Percentiles rank a stretch among this genome's conserved stretches.
phyloP scores from a whole-genome alignment of 176 grass and related monocot species.

The Puccinellia tenuiflora region DNA sequence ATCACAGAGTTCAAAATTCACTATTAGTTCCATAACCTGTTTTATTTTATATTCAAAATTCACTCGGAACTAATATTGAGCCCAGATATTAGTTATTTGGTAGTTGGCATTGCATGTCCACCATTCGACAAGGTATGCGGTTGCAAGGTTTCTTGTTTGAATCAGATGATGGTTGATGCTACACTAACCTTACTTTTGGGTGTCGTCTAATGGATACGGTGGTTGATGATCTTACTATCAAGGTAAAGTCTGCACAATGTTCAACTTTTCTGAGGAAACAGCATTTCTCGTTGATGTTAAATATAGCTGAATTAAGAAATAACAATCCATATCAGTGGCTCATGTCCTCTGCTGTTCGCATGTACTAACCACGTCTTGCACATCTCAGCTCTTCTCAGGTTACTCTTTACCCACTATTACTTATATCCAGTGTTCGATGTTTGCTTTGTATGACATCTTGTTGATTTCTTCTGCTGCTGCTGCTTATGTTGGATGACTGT shows the following conservation, averaged over 20 bases:
- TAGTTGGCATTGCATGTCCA: conserved; percentile 76
- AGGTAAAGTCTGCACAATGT: conserved; percentile 36
- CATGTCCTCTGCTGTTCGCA: not conserved
- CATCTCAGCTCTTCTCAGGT: not conserved
- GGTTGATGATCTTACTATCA: conserved; percentile 64
- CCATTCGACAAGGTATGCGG: conserved; percentile 73
- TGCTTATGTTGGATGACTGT: not conserved
- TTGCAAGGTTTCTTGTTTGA: conserved; percentile 81
- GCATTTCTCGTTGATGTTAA: not conserved
- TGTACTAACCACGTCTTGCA: too few species aligned
- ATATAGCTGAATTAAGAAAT: not conserved
- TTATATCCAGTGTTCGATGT: not conserved
- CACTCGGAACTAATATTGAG: conserved; percentile 66
- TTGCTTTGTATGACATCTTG: not conserved
- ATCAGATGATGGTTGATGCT: conserved; percentile 44
- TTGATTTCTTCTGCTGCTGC: not conserved
- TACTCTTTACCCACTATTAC: not conserved
- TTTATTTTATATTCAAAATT: not conserved
- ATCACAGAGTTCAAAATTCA: not conserved
- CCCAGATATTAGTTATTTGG: conserved; percentile 84
- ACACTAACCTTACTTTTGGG: conserved; percentile 69
- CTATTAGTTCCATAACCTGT: not conserved
- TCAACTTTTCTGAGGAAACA: conserved; percentile 10
- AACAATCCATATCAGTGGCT: not conserved
- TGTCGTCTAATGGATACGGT: conserved; percentile 53